Base-by-base conservation (phyloP, 768 basidiomycete species). In the Pleurotus pulmonarius region DNA sequence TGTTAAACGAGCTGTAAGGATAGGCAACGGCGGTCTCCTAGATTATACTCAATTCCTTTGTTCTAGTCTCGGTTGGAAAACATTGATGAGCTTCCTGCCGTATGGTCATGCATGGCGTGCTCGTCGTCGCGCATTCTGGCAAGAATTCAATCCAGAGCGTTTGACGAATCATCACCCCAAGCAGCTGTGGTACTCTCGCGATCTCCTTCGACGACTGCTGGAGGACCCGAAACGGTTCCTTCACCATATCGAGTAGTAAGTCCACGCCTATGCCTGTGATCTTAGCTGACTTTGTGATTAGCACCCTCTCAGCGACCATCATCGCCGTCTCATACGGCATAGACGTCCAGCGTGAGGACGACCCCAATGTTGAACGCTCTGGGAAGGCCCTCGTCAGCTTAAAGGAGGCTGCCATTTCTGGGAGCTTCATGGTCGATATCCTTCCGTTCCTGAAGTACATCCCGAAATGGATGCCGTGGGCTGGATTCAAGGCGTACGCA, bases 141-240 rank as follows among this genome's bases (percentile, higher is more conserved):
- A 64, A 7, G 46, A 43, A 5, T 56, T 62, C 29, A 75, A 69
- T 55, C 61, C 65, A 3, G 60, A 75, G 9, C 22, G 37, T 8
- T 49, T 4, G 7, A 12, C 18, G 11, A 11, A 20, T 26, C 40
- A 62, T 60, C 57, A 45, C 46, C 48, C 49, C 25, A 48, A 60
- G 43, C 60, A 67, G 44, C 49, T 61, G 20, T 48, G 58, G 11
- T 56, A 71, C 37, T 61, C 65, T 2, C 60, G 55, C 6, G 55
- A 45, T 20, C 64, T 73, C 29, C 57, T 71, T 16, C 58, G 60
- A 15, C 56, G 58, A 9, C 46, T 72, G 5, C 49, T 68, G 20
- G 49, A 59, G 3, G 57, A 59, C 8, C 69, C 67, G 3, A 45
- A 59, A 3, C 49, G 60, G 13, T 64, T 68, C 29, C 48, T 49